A percentile compares a stretch with the other conserved stretches of the same genome.
Conservation (phyloP, 352 stramenopile species). For the Globisporangium perplexum region DNA sequence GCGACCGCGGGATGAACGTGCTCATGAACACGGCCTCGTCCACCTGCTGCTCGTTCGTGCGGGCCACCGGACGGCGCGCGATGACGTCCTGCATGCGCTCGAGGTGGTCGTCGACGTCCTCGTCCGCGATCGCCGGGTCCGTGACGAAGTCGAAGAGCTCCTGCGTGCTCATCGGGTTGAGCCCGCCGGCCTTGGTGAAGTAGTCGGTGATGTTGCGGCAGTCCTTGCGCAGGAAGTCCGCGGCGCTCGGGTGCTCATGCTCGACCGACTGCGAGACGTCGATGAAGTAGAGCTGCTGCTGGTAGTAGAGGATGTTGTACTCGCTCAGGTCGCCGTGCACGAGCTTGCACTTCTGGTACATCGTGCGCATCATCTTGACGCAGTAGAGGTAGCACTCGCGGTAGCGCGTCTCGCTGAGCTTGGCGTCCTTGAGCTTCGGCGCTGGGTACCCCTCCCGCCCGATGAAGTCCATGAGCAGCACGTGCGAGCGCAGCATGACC, state of each 20-base stretch:
- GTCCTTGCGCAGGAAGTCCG: slow-evolving; percentile 98
- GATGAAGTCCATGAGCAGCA: slow-evolving; percentile 99
- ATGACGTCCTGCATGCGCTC: slow-evolving; percentile 89
- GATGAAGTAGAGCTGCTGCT: slow-evolving; percentile 96
- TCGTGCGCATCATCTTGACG: slow-evolving; percentile 94
- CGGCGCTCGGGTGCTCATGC: slow-evolving; percentile 95
- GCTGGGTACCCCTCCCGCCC: slow-evolving; percentile 93
- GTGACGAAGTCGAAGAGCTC: slow-evolving; percentile 98
- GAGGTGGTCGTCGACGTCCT: slow-evolving; percentile 83
- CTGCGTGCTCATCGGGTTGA: slow-evolving; percentile 93
- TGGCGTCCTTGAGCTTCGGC: slow-evolving; percentile 93
- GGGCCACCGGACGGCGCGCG: slow-evolving; percentile 50
- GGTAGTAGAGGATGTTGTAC: slow-evolving; percentile 99
- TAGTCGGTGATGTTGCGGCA: slow-evolving; percentile 97
- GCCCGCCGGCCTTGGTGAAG: slow-evolving; percentile 87
- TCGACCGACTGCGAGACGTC: slow-evolving; percentile 99
- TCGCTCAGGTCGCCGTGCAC: slow-evolving; percentile 98
- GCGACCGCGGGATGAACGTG: slow-evolving; percentile 92
- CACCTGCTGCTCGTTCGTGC: slow-evolving; percentile 79
- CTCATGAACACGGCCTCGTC: slow-evolving; percentile 94
- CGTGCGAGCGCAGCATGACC: slow-evolving; percentile 95
- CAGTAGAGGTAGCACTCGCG: slow-evolving; percentile 94
- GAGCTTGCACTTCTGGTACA: slow-evolving; percentile 95
- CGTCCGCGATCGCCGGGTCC: slow-evolving; percentile 52
- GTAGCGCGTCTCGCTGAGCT: slow-evolving; percentile 87